Evolutionary conservation across 345 rosid genomes (phyloP).

Genomic region (Garcia nutans): DNA sequence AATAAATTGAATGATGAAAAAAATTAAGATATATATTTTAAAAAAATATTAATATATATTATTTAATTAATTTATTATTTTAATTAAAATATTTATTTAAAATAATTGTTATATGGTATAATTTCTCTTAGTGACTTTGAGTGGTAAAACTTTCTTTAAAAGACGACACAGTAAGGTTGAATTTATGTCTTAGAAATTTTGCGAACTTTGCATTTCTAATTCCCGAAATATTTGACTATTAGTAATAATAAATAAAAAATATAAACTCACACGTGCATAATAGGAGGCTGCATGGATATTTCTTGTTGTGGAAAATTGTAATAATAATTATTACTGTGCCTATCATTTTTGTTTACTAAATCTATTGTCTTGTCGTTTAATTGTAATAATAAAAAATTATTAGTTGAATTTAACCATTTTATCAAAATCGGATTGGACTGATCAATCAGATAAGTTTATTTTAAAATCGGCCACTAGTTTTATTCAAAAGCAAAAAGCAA

Average conservation of each 20-base stretch:
- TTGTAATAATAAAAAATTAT: neutral
- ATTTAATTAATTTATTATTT: too few relatives aligned
- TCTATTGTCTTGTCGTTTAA: neutral
- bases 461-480: too few relatives aligned
- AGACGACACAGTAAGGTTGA: neutral
- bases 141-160: neutral
- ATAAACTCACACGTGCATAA: neutral
- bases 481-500: too few relatives aligned
- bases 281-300: slow-evolving; percentile 15
- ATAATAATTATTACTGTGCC: neutral
- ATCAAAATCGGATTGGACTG: neutral
- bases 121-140: too few relatives aligned
- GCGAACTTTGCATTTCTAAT: neutral
- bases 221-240: too few relatives aligned
- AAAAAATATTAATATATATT: too few relatives aligned
- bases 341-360: neutral
- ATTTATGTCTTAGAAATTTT: neutral
- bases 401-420: neutral
- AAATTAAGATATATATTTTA: too few relatives aligned
- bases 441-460: too few relatives aligned
- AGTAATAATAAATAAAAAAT: neutral
- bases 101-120: too few relatives aligned
- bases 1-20: too few relatives aligned
- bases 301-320: neutral
- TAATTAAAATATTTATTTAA: too few relatives aligned